These are phyloP conservation scores for Asterophora parasitica DNA, from an alignment of 768 basidiomycete species.

Conservation along the genomic window DNA sequence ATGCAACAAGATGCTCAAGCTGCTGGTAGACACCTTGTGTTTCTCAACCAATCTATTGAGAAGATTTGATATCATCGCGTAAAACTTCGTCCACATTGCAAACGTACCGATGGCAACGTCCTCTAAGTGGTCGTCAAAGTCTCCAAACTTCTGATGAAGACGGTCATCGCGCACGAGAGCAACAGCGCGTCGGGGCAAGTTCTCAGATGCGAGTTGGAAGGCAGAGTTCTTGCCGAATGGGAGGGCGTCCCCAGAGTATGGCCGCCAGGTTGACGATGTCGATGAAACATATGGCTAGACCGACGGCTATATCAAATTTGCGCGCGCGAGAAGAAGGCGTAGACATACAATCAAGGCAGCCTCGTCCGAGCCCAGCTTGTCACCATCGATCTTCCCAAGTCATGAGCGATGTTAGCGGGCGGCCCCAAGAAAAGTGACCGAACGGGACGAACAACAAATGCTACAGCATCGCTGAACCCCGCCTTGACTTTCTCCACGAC, in stretches of 20 bases:
- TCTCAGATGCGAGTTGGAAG: constrained; percentile 43
- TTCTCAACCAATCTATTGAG: constrained; percentile 40
- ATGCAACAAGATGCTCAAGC: constrained; percentile 15
- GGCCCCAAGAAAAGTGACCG: neutral
- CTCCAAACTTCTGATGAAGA: constrained; percentile 59
- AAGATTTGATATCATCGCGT: constrained; percentile 5
- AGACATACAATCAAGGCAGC: constrained; percentile 55
- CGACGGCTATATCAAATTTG: neutral
- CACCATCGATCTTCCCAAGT: constrained; percentile 51
- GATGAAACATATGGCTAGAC: constrained; percentile 48
- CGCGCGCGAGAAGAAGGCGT: neutral
- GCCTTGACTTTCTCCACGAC: constrained; percentile 52
- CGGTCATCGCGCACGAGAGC: constrained; percentile 43
- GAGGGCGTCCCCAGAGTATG: constrained; percentile 28
- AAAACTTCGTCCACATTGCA: constrained; percentile 13
- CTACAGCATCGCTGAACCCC: constrained; percentile 55
- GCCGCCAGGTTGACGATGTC: constrained; percentile 43
- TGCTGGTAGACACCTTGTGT: constrained; percentile 29
- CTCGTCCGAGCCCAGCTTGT: constrained; percentile 46
- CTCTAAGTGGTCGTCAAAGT: constrained; percentile 82
- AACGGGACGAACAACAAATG: constrained; percentile 55
- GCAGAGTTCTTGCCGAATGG: constrained; percentile 43
- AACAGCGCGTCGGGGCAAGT: constrained; percentile 43
- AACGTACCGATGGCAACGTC: constrained; percentile 52
- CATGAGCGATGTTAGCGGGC: constrained; percentile 6